These are phyloP conservation scores for Wickerhamomyces sydowiorum DNA, from an alignment of 805 yeast species.

Conservation along the genomic window DNA sequence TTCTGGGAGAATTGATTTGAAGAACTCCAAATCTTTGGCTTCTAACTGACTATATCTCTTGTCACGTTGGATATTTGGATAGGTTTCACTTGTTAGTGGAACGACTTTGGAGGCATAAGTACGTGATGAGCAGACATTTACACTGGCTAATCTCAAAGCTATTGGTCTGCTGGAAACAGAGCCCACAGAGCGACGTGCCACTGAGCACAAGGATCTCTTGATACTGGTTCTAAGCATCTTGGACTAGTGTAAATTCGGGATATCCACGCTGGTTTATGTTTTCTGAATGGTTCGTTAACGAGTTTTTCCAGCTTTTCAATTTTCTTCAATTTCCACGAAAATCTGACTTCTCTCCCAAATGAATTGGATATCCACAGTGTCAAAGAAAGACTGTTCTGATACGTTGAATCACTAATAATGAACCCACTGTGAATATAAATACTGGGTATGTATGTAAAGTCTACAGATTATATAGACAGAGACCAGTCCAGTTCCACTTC, in stretches of 20 bases:
- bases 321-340: background rate
- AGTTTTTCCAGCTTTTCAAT: background rate
- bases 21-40: constrained; percentile 51
- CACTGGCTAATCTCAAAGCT: background rate
- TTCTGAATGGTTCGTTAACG: background rate
- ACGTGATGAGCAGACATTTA: background rate
- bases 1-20: constrained; percentile 51
- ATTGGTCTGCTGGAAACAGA: background rate
- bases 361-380: too few relatives aligned
- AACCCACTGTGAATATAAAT: too few relatives aligned
- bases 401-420: too few relatives aligned
- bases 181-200: background rate
- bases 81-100: constrained; percentile 62
- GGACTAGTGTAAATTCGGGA: too few relatives aligned
- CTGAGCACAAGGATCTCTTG: background rate
- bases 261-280: too few relatives aligned
- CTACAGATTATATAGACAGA: too few relatives aligned
- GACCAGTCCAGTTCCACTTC: too few relatives aligned
- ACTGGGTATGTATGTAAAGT: too few relatives aligned
- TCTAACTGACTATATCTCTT: constrained; percentile 45
- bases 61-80: constrained; percentile 52
- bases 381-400: too few relatives aligned
- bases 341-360: background rate
- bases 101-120: constrained; percentile 19
- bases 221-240: background rate